phyloP scores from a whole-genome alignment of 2,329 filamentous ascomycete species.

The Sclerotinia glacialis region DNA sequence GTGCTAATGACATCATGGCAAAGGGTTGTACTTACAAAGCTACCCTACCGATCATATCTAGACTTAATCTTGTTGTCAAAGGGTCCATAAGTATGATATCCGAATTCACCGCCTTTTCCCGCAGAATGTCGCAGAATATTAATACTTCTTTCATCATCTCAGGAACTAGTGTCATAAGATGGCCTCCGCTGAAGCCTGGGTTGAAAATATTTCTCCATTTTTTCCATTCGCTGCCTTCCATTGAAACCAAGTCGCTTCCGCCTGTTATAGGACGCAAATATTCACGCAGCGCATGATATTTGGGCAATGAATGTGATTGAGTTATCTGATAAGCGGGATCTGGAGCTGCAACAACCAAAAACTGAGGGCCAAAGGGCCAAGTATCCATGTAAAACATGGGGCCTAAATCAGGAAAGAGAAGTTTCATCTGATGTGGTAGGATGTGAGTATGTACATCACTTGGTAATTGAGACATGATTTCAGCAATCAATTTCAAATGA shows the following conservation, averaged over 20 bases:
- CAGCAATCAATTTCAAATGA: not conserved
- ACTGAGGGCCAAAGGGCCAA: not conserved
- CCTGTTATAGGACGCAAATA: not conserved
- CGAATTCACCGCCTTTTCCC: not conserved
- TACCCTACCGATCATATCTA: not conserved
- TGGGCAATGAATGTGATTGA: not conserved
- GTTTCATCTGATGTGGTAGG: not conserved
- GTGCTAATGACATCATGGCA: not conserved
- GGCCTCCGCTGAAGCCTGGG: not conserved
- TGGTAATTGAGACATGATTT: not conserved
- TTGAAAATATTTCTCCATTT: slow-evolving; percentile 5
- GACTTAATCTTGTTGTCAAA: not conserved
- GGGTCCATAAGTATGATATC: not conserved
- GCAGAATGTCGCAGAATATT: not conserved
- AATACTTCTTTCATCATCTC: not conserved
- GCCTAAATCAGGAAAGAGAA: not conserved
- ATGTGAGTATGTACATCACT: not conserved
- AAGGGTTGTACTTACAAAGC: not conserved
- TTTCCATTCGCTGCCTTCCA: slow-evolving; percentile 1
- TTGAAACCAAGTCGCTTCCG: not conserved
- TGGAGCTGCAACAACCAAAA: not conserved
- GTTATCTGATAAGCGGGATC: not conserved
- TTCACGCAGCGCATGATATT: not conserved
- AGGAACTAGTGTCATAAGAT: slow-evolving; percentile 10
- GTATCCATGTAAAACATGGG: slow-evolving; percentile 3